These are phyloP conservation scores for Schoenoplectus triqueter DNA, from an alignment of 202 grass and related monocot genomes.

Conservation along the genomic window DNA sequence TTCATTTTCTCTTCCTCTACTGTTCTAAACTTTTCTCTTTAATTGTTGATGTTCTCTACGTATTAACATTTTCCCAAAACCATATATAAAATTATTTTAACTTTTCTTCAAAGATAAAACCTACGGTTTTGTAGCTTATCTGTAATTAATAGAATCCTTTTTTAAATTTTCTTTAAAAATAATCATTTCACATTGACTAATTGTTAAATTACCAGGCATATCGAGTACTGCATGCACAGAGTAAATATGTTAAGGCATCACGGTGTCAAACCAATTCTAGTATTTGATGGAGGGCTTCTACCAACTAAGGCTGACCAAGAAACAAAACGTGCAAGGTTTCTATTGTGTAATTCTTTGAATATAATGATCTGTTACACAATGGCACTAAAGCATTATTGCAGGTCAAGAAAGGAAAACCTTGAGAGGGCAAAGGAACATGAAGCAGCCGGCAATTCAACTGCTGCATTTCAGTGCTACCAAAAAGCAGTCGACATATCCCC, in stretches of 20 bases:
- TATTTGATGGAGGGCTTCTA: conserved; percentile 92
- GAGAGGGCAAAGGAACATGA: conserved; percentile 90
- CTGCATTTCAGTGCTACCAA: conserved; percentile 87
- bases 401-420: conserved; percentile 88
- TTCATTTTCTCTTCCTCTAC: not conserved
- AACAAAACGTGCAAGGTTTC: conserved; percentile 77
- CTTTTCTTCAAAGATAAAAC: not conserved
- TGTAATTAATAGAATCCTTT: not conserved
- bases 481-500: conserved; percentile 99
- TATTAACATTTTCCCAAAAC: not conserved
- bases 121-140: not conserved
- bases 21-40: not conserved
- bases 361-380: conserved; percentile 10
- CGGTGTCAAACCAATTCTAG: conserved; percentile 81
- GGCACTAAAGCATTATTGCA: conserved; percentile 40
- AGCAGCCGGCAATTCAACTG: conserved; percentile 78
- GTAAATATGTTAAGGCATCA: conserved; percentile 83
- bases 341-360: conserved; percentile 22
- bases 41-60: not conserved
- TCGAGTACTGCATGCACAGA: conserved; percentile 94
- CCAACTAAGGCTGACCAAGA: conserved; percentile 92
- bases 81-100: not conserved
- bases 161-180: not conserved
- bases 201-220: conserved; percentile 54
- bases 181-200: not conserved